Percentiles rank a stretch among this genome's conserved stretches.
These are phyloP conservation scores for Thalassiosira livingstoniorum DNA, from an alignment of 352 stramenopile genomes.

Conservation along the genomic window DNA sequence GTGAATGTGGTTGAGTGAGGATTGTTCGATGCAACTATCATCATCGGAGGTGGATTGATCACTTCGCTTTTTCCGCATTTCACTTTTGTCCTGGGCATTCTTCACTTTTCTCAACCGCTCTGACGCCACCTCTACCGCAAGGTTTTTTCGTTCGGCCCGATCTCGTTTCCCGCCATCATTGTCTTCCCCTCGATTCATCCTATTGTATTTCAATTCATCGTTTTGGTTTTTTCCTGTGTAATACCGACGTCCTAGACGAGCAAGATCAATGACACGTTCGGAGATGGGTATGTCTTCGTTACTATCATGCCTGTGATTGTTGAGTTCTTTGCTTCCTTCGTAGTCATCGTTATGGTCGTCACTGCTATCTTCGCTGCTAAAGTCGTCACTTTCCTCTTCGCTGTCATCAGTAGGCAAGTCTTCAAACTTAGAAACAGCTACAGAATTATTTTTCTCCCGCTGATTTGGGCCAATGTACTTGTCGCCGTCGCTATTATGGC, in stretches of 20 bases:
- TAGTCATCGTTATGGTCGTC: constrained; percentile 11
- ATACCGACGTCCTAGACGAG: constrained; percentile 42
- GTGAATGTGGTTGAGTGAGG: not conserved
- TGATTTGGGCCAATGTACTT: no score
- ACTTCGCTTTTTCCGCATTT: not conserved
- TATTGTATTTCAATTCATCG: constrained; percentile 7
- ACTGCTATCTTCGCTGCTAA: constrained; percentile 19
- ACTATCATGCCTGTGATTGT: constrained; percentile 8
- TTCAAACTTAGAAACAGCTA: constrained; percentile 54
- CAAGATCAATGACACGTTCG: constrained; percentile 55
- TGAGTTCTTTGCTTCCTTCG: constrained; percentile 22
- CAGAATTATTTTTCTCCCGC: not conserved
- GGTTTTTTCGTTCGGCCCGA: constrained; percentile 45
- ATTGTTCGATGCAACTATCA: constrained; percentile 21
- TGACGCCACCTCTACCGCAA: constrained; percentile 50
- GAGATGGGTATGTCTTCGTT: constrained; percentile 63
- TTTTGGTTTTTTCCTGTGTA: constrained; percentile 11
- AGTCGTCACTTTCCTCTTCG: constrained; percentile 54
- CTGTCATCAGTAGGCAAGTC: constrained; percentile 65
- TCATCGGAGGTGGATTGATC: not conserved
- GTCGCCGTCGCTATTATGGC: no score
- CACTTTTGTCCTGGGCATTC: constrained; percentile 5
- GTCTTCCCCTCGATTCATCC: no score
- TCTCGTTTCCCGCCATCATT: constrained; percentile 37
- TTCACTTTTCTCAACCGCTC: constrained; percentile 31